Evolutionary conservation across 2,329 filamentous ascomycete genomes (phyloP).

Genomic region (Apiospora rasikravindrae): DNA sequence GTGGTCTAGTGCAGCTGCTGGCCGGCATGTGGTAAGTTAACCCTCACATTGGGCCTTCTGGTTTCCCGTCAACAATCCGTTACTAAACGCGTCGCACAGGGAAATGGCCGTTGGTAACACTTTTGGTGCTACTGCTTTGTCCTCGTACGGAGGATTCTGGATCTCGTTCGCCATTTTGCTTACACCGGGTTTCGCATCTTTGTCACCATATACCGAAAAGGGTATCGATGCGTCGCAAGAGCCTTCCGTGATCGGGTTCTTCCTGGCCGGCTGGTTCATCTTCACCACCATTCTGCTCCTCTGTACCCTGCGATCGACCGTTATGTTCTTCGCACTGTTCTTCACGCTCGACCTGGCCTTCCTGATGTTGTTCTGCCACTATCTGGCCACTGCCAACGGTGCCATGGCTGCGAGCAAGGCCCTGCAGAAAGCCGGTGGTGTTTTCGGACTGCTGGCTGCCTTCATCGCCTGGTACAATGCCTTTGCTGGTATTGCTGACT

Average conservation of each 20-base stretch:
- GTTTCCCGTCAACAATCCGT: constrained; percentile 21
- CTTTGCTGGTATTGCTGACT: constrained; percentile 79
- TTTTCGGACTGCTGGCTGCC: constrained; percentile 80
- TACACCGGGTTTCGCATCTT: constrained; percentile 70
- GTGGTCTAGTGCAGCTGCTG: constrained; percentile 77
- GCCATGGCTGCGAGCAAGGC: constrained; percentile 48
- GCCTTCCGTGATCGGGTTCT: constrained; percentile 72
- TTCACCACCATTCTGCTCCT: constrained; percentile 78
- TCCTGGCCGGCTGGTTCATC: constrained; percentile 82
- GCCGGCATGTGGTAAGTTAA: constrained; percentile 82
- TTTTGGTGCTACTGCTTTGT: constrained; percentile 81
- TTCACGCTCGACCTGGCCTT: constrained; percentile 78
- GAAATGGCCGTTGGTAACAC: constrained; percentile 90
- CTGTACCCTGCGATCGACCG: constrained; percentile 76
- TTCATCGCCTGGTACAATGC: constrained; percentile 90
- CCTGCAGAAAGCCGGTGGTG: constrained; percentile 73
- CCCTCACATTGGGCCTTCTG: neutral
- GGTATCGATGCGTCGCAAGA: constrained; percentile 41
- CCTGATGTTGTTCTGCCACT: constrained; percentile 71
- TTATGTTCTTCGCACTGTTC: constrained; percentile 81
- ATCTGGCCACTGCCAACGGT: constrained; percentile 61
- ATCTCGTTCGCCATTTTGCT: constrained; percentile 75
- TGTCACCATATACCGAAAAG: constrained; percentile 48
- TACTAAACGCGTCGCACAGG: constrained; percentile 49
- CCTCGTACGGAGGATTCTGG: constrained; percentile 87